phyloP scores from a whole-genome alignment of 306 rosid genomes.

The Phaseolus lunatus region DNA sequence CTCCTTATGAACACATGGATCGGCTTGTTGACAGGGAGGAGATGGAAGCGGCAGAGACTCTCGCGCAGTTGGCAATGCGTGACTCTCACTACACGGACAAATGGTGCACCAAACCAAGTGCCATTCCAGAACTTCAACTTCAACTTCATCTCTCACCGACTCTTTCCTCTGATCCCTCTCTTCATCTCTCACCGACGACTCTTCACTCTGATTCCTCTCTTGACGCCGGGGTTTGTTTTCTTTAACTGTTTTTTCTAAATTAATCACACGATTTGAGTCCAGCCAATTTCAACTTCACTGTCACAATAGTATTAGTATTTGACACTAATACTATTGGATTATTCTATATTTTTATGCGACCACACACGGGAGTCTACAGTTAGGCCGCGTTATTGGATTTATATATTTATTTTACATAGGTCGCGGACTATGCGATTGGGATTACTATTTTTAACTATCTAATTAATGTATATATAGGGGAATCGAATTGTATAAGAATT shows the following conservation, averaged over 20 bases:
- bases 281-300: slow-evolving; percentile 6
- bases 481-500: not conserved
- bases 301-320: not conserved
- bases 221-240: slow-evolving; percentile 46
- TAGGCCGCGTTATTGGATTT: not conserved
- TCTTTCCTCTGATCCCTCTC: slow-evolving; percentile 56
- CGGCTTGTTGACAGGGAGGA: slow-evolving; percentile 72
- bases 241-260: not conserved
- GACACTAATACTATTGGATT: slow-evolving; percentile 7
- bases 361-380: slow-evolving; percentile 8
- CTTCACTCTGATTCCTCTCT: slow-evolving; percentile 54
- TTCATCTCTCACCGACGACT: no score
- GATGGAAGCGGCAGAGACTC: slow-evolving; percentile 96
- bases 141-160: slow-evolving; percentile 60
- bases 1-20: slow-evolving; percentile 46
- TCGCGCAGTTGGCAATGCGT: slow-evolving; percentile 71
- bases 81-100: slow-evolving; percentile 47
- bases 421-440: not conserved
- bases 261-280: not conserved
- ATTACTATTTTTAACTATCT: slow-evolving; percentile 16
- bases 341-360: not conserved
- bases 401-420: not conserved
- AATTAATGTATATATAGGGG: not conserved
- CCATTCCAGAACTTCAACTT: slow-evolving; percentile 54
- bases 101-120: slow-evolving; percentile 50